Evolutionary conservation across 257 asterid species (phyloP), one percentile per base, ranked within the genome.

Genomic region (Penstemon davidsonii): DNA sequence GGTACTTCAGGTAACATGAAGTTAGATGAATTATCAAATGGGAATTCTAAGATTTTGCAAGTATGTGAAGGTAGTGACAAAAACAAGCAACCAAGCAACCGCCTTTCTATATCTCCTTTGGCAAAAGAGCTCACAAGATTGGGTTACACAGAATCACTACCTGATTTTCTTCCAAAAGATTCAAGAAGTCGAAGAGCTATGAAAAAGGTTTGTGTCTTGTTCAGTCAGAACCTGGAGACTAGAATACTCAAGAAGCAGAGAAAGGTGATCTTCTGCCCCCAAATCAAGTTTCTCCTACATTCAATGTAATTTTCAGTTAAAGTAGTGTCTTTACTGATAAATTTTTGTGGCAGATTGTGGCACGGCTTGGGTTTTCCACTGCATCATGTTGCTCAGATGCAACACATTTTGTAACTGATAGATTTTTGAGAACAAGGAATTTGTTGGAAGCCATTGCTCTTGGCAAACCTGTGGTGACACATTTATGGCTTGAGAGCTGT

Each of bases 401-500:
- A 70, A 86, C 97, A 42, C 97, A 90, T 76, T 90, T 88, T 56
- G 79, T 90, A 71, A 75, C 96, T 8, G 88, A 85, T 77, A 79
- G 77, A 75, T 90, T 88, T 82, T 73, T 76, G 52, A 82, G 97
- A 70, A 90, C 92, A 46, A 86, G 54, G 83, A 88, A 90, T 76
- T 83, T 90, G 96, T 69, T 88, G 82, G 92, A 85, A 82, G 85
- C 95, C 75, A 86, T 86, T 73, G 91, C 92, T 52, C 76, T 72
- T 56, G 96, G 95, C 41, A 88, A 77, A 79, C 95, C 81, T 55
- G 88, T 86, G 73, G 90, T 90, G 69, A 88, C 95, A 43, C 89
- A 77, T 81, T 82, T 76, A 60, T 88, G 96, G 97, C 90, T 90
- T 47, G 85, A 88, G 84, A 80, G 83, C 83, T 90, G 97, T 70